Conservation (phyloP, 306 rosid species). For the Purshia tridentata region DNA sequence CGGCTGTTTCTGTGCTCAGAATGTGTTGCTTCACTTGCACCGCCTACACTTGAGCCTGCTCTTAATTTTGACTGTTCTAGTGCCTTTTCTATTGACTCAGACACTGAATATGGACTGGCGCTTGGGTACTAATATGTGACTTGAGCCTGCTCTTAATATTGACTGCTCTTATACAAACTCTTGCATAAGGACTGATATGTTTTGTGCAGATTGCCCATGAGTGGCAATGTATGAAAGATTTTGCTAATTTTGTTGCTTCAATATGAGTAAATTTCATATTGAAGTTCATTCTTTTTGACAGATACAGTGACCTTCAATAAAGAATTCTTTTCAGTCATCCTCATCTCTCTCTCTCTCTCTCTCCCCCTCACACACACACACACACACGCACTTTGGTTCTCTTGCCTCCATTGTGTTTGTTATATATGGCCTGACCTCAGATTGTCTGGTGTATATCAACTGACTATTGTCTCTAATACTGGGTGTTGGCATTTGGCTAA, state of each 20-base stretch:
- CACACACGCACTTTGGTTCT: too few species aligned
- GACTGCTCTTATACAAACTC: too few species aligned
- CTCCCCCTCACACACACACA: background rate
- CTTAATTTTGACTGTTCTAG: slow-evolving; percentile 9
- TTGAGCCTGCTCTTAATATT: too few species aligned
- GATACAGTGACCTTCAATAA: background rate
- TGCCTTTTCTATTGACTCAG: slow-evolving; percentile 1
- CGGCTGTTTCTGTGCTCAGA: slow-evolving; percentile 69
- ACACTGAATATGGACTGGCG: background rate
- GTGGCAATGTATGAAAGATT: slow-evolving; percentile 3
- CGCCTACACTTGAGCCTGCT: slow-evolving; percentile 37
- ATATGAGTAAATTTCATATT: background rate
- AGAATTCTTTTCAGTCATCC: background rate
- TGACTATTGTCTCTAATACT: too few species aligned
- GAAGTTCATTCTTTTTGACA: background rate
- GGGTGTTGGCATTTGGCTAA: too few species aligned
- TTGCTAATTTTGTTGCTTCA: background rate
- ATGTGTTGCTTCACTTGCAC: slow-evolving; percentile 53
- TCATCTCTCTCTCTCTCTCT: background rate
- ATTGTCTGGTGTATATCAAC: too few species aligned
- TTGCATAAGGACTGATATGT: background rate
- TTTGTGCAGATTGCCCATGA: background rate
- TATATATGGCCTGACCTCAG: too few species aligned
- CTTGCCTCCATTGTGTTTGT: too few species aligned
- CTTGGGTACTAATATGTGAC: background rate